A percentile compares a stretch with the other conserved stretches of the same genome.
phyloP scores from a whole-genome alignment of 305 asterid species.

The Solanum hybrid region DNA sequence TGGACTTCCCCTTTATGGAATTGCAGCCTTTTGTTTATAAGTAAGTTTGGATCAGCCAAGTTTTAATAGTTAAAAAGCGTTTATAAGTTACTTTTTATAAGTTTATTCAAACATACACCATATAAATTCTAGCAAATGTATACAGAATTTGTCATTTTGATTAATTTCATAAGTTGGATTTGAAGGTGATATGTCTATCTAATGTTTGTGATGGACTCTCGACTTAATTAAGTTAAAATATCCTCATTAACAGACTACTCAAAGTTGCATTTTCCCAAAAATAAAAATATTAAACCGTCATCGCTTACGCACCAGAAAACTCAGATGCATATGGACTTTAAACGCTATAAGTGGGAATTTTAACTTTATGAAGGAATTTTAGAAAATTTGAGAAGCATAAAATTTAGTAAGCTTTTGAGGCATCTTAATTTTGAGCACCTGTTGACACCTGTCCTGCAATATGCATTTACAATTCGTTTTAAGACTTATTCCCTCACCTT shows the following conservation, averaged over 20 bases:
- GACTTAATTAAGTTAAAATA: background rate
- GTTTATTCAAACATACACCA: too few relatives aligned
- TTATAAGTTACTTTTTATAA: too few relatives aligned
- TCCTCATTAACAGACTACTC: background rate
- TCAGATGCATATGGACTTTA: background rate
- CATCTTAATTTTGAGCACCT: background rate
- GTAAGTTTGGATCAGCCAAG: background rate
- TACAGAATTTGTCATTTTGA: background rate
- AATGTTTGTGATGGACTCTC: background rate
- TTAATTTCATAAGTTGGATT: too few relatives aligned
- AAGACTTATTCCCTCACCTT: background rate
- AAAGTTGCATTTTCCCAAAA: background rate
- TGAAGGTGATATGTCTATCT: background rate
- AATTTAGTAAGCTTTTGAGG: background rate
- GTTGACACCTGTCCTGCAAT: background rate
- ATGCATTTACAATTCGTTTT: background rate
- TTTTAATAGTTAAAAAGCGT: too few relatives aligned
- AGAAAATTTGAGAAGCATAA: constrained; percentile 8
- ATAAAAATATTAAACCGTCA: background rate
- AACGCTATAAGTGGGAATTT: background rate
- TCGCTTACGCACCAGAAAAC: background rate
- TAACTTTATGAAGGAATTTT: constrained; percentile 5
- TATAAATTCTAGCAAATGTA: background rate
- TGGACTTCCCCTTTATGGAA: constrained; percentile 8
- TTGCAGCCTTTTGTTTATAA: background rate